These are phyloP conservation scores for Exophiala dermatitidis DNA, from an alignment of 2,329 filamentous ascomycete species.

Conservation along the genomic window DNA sequence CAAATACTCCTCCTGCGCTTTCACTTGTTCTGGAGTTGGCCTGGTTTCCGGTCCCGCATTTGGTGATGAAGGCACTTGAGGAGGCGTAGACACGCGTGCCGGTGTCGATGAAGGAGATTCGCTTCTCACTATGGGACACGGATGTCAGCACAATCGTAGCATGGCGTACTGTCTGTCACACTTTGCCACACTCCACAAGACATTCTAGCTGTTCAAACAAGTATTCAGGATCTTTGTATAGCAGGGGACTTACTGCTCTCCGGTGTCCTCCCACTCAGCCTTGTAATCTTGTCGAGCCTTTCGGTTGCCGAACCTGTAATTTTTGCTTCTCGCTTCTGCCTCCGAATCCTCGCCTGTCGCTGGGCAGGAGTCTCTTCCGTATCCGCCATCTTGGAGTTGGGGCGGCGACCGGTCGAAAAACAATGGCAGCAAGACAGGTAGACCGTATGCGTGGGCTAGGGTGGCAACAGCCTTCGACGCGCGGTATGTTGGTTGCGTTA, in stretches of 20 bases:
- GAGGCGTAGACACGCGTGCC: slow-evolving; percentile 28
- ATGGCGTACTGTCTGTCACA: too few species aligned
- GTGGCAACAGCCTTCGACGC: too few species aligned
- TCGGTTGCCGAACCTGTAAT: slow-evolving; percentile 52
- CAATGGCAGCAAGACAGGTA: background rate
- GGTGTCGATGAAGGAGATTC: slow-evolving; percentile 28
- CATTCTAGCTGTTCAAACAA: too few species aligned
- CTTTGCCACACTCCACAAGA: too few species aligned
- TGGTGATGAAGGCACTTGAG: slow-evolving; percentile 20
- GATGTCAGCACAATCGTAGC: slow-evolving; percentile 1
- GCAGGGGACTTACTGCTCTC: slow-evolving; percentile 32
- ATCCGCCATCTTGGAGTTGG: slow-evolving; percentile 9
- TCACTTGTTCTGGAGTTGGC: slow-evolving; percentile 30
- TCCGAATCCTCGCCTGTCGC: slow-evolving; percentile 51
- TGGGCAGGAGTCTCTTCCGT: slow-evolving; percentile 42
- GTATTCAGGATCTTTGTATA: too few species aligned
- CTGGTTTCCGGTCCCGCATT: slow-evolving; percentile 7
- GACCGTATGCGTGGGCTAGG: too few species aligned
- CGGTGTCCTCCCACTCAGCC: slow-evolving; percentile 48
- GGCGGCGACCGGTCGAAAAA: background rate
- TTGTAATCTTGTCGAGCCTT: slow-evolving; percentile 56
- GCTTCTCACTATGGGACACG: slow-evolving; percentile 24
- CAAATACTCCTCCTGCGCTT: slow-evolving; percentile 37
- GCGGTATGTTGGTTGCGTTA: too few species aligned
- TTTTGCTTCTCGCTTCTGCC: slow-evolving; percentile 58